These are phyloP conservation scores for Thraustochytrium striatum DNA, from an alignment of 352 stramenopile genomes.

Conservation along the genomic window DNA sequence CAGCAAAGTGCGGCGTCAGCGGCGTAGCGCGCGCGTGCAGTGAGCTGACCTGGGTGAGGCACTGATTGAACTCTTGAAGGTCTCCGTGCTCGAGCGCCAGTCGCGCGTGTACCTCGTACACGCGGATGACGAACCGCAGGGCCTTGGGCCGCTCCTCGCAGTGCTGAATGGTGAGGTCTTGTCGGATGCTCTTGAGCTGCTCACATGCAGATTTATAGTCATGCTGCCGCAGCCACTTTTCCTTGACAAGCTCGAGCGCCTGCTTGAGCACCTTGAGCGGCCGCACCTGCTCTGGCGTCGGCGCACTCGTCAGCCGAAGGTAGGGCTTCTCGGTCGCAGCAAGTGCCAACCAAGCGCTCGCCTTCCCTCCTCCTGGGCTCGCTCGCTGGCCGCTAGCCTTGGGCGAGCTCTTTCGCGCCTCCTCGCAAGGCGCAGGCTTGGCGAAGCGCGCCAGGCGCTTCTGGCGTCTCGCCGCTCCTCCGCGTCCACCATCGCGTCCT, in stretches of 20 bases:
- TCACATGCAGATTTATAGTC: conserved; percentile 87
- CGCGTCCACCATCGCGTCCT: no score
- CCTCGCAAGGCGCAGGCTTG: no score
- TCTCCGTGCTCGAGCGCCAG: conserved; percentile 77
- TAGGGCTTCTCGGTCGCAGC: conserved; percentile 88
- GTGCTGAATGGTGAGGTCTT: conserved; percentile 84
- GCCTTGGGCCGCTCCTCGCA: conserved; percentile 61
- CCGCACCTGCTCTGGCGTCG: conserved; percentile 74
- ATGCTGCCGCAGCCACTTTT: conserved; percentile 69
- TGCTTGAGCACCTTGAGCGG: conserved; percentile 69
- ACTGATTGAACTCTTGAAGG: conserved; percentile 89
- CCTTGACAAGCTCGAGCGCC: conserved; percentile 72
- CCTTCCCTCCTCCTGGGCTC: no score
- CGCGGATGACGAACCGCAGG: conserved; percentile 77
- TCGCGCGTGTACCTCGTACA: conserved; percentile 85
- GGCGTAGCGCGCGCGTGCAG: conserved; percentile 1
- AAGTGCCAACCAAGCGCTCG: no score
- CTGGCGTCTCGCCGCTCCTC: no score
- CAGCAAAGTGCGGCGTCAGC: conserved; percentile 66
- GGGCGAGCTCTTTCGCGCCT: no score
- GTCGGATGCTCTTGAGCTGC: conserved; percentile 88
- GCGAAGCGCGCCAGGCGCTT: no score
- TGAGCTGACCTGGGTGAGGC: conserved; percentile 54
- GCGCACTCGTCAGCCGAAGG: conserved; percentile 76
- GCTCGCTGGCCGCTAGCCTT: no score